Percentiles rank a stretch among this genome's conserved stretches.
Conservation (phyloP, 768 basidiomycete species). For the Galerina marginata region DNA sequence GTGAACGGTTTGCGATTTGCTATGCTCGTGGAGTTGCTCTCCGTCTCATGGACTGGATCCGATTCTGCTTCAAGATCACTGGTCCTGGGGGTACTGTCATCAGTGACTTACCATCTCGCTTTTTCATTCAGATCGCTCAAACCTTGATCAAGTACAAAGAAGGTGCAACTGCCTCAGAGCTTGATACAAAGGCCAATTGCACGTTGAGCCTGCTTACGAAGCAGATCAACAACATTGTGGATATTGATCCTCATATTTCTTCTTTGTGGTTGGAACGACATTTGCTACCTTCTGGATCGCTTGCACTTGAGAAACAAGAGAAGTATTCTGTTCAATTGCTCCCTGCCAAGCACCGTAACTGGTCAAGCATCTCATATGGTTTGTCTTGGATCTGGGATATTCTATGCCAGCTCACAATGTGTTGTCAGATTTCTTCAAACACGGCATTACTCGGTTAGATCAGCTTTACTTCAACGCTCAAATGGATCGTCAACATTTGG, state of each 20-base stretch:
- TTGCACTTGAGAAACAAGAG: neutral
- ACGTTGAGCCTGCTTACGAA: neutral
- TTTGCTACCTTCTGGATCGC: neutral
- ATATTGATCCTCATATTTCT: neutral
- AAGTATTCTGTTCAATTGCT: neutral
- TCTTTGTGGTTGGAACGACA: neutral
- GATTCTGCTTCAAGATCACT: neutral
- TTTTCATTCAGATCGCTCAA: neutral
- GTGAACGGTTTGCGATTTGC: constrained; percentile 4
- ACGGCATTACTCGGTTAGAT: too few species aligned
- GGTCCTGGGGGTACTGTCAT: neutral
- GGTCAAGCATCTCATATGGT: too few species aligned
- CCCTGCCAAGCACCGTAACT: too few species aligned
- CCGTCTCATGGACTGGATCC: constrained; percentile 9
- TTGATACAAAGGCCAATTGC: neutral
- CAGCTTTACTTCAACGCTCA: too few species aligned
- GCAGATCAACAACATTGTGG: constrained; percentile 1
- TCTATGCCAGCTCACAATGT: too few species aligned
- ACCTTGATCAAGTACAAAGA: constrained; percentile 2
- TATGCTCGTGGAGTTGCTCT: constrained; percentile 9
- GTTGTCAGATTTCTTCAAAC: too few species aligned
- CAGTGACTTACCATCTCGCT: constrained; percentile 1
- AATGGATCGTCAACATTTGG: too few species aligned
- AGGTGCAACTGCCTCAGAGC: neutral
- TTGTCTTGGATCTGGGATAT: too few species aligned